These are phyloP conservation scores for Fraxinus cuspidata DNA, from an alignment of 257 asterid genomes.

Conservation along the genomic window DNA sequence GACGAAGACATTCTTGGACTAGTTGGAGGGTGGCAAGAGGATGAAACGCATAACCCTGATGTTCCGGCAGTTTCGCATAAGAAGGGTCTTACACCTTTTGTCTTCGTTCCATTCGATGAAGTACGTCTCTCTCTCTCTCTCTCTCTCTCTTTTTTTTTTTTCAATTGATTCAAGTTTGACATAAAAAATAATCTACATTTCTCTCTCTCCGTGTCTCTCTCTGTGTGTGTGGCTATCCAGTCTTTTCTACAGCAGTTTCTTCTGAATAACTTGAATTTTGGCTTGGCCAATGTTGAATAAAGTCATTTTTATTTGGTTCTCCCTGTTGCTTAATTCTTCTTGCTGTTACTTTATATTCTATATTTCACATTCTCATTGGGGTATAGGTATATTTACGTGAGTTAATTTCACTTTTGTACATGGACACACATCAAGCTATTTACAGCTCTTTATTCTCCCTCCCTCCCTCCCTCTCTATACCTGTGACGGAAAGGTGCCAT, in stretches of 20 bases:
- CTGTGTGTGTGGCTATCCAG: too few relatives aligned
- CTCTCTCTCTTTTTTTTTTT: slow-evolving; percentile 9
- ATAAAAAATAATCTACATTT: neutral
- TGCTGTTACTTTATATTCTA: neutral
- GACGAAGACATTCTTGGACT: slow-evolving; percentile 81
- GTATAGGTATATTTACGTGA: too few relatives aligned
- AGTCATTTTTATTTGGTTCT: neutral
- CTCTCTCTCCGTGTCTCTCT: too few relatives aligned
- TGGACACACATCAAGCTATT: neutral
- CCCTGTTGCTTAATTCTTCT: too few relatives aligned
- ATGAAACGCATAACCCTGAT: slow-evolving; percentile 91
- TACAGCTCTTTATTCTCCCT: neutral
- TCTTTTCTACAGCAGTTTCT: neutral
- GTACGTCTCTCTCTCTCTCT: slow-evolving; percentile 39
- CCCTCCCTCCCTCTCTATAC: neutral
- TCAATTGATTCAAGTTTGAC: neutral
- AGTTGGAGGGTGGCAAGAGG: slow-evolving; percentile 90
- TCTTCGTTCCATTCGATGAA: slow-evolving; percentile 92
- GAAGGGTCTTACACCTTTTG: slow-evolving; percentile 85
- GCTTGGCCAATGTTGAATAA: neutral
- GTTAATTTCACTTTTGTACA: too few relatives aligned
- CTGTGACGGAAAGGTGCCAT: neutral
- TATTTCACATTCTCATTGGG: neutral
- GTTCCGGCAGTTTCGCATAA: slow-evolving; percentile 88
- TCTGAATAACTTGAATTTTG: neutral